These are phyloP conservation scores for Rhynchospora breviuscula DNA, from an alignment of 176 grass and related monocot genomes.

Conservation along the genomic window DNA sequence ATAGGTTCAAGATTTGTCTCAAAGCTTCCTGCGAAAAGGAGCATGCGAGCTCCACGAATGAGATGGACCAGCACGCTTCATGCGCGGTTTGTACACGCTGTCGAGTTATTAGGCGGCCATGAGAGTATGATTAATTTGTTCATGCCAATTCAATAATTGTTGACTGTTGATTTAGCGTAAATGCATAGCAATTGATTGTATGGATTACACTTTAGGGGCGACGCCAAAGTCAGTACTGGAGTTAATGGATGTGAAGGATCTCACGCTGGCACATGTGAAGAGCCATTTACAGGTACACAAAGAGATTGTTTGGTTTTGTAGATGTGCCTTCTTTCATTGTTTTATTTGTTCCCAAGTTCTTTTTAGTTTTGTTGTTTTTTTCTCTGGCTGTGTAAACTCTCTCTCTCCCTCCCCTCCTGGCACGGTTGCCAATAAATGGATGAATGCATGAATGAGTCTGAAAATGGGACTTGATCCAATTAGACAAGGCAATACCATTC, in stretches of 20 bases:
- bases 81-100: constrained; percentile 88
- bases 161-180: background rate
- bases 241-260: constrained; percentile 99
- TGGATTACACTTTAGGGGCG: constrained; percentile 46
- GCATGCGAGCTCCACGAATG: constrained; percentile 94
- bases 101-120: constrained; percentile 95
- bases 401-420: constrained; percentile 29
- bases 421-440: constrained; percentile 47
- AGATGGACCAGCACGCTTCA: constrained; percentile 97
- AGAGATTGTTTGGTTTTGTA: constrained; percentile 1
- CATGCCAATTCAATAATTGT: background rate
- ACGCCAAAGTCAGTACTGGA: constrained; percentile 98
- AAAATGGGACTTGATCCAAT: constrained; percentile 22
- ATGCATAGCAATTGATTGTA: background rate
- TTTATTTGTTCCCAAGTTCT: background rate
- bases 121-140: constrained; percentile 52
- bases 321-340: constrained; percentile 1
- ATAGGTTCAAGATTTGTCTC: constrained; percentile 69
- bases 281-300: constrained; percentile 95
- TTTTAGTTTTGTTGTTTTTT: constrained; percentile 11
- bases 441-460: constrained; percentile 35
- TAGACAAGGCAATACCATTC: constrained; percentile 57
- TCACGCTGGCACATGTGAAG: constrained; percentile 99
- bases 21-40: constrained; percentile 79
- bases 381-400: background rate